Evolutionary conservation across 169 alveolate species (phyloP).

Genomic region (Babesia ovata): DNA sequence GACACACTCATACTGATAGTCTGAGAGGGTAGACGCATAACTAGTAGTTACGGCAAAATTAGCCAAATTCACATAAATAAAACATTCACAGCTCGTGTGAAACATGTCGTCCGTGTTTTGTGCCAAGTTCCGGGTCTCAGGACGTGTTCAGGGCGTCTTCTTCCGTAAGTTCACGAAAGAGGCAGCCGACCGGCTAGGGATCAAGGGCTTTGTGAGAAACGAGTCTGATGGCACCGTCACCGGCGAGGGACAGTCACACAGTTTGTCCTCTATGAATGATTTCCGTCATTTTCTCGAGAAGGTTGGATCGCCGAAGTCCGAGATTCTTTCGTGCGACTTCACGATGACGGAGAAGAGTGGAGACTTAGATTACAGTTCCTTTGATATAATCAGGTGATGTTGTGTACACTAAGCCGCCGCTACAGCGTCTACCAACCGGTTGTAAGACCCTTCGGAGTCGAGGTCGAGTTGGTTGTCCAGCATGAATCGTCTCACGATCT

Average conservation of each 20-base stretch:
- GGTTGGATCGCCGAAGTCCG: slow-evolving; percentile 76
- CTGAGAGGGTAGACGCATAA: neutral
- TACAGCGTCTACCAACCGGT: slow-evolving; percentile 32
- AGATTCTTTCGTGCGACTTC: slow-evolving; percentile 69
- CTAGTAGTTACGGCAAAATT: neutral
- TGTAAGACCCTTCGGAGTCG: slow-evolving; percentile 28
- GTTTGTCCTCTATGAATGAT: slow-evolving; percentile 49
- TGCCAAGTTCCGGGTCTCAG: slow-evolving; percentile 54
- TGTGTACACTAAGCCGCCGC: neutral
- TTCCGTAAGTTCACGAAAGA: slow-evolving; percentile 74
- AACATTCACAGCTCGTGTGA: neutral
- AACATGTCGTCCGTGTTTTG: slow-evolving; percentile 7
- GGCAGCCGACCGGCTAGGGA: slow-evolving; percentile 75
- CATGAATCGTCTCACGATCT: slow-evolving; percentile 26
- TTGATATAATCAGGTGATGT: slow-evolving; percentile 30
- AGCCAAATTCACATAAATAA: neutral
- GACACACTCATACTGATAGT: too few relatives aligned
- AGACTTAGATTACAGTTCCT: slow-evolving; percentile 29
- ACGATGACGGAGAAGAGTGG: slow-evolving; percentile 48
- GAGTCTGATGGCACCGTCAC: slow-evolving; percentile 71
- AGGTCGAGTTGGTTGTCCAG: slow-evolving; percentile 22
- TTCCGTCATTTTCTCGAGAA: slow-evolving; percentile 68
- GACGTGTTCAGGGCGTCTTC: slow-evolving; percentile 72
- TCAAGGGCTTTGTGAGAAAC: slow-evolving; percentile 75
- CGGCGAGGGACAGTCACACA: slow-evolving; percentile 70